Base-by-base conservation (phyloP, 2,329 filamentous ascomycete species). In the Colletotrichum truncatum region DNA sequence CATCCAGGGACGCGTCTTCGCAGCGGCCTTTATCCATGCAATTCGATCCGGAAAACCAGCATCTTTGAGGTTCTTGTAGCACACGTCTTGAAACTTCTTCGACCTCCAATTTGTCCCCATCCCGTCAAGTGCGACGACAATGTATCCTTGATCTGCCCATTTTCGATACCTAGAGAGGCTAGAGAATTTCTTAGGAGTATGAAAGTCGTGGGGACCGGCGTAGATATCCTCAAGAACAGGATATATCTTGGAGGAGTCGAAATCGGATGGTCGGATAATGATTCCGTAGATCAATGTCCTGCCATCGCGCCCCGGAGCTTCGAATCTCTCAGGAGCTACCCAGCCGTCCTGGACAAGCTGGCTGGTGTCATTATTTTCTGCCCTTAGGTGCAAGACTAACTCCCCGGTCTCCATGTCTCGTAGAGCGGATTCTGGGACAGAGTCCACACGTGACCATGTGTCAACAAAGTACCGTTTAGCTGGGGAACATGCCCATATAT, bases 61-160 rank as follows among this genome's bases (percentile, higher is more conserved):
- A 46, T 76, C 74, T 4, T 68, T 55, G 7, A 75, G 58, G 11
- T 74, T 71, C 67, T 76, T 75, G 48, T 71, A 72, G 48, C 71
- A 73, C 3, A 73, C 66, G 21, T 75, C 69, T 39, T 76, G 74
- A 30, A 76, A 76, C 11, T 36, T 36, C 60, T 75, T 76, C 7
- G 56, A 61, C 16, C 74, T 72, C 70, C 70, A 74, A 52, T 72
- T 73, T 2, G 74, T 76, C 6, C 74, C 74, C 74, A 75, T 76
- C 52, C 74, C 74, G 41, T 76, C 74, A 7, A 73, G 30, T 6
- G 70, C 67, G 4, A 76, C 74, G 3, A 76, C 67, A 23, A 76
- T 51, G 46, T 73, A 76, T 18, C 74, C 74, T 14, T 71, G 61
- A n/a, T 74, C 67, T 7, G 74, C 74, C 67, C 70, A 69, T 28